These are phyloP conservation scores for Choiromyces venosus DNA, from an alignment of 495 filamentous ascomycete species.

Conservation along the genomic window DNA sequence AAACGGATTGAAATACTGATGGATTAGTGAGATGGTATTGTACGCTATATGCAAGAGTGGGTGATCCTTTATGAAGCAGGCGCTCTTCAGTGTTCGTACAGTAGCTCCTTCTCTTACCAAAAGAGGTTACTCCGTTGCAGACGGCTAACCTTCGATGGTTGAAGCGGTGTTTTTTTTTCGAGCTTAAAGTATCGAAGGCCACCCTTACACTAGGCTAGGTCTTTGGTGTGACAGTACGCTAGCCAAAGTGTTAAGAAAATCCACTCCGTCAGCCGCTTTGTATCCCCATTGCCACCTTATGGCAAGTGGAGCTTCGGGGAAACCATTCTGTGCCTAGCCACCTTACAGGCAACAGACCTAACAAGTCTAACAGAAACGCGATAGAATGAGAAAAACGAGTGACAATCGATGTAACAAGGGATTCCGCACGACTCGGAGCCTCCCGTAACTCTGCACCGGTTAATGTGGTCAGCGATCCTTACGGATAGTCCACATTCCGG, in stretches of 20 bases:
- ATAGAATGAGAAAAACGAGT: neutral
- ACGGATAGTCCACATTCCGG: neutral
- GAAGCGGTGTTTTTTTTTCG: neutral
- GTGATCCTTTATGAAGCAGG: constrained; percentile 2
- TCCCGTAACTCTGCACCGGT: neutral
- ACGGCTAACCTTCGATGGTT: neutral
- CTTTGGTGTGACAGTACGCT: neutral
- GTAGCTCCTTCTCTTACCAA: neutral
- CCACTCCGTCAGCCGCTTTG: neutral
- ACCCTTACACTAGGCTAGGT: neutral
- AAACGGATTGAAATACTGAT: neutral
- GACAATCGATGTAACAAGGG: neutral
- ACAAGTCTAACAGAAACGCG: neutral
- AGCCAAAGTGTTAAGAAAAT: neutral
- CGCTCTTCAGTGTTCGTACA: too few relatives aligned
- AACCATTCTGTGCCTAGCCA: neutral
- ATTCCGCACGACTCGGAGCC: neutral
- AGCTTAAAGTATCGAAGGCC: neutral
- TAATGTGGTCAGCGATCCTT: neutral
- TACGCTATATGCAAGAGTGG: neutral
- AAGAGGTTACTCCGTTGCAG: neutral
- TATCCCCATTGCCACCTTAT: neutral
- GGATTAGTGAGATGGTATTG: neutral
- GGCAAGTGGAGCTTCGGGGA: neutral
- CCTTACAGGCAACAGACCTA: neutral